Evolutionary conservation across 176 grass and related monocot genomes (phyloP).

Genomic region (Cenchrus purpureus): DNA sequence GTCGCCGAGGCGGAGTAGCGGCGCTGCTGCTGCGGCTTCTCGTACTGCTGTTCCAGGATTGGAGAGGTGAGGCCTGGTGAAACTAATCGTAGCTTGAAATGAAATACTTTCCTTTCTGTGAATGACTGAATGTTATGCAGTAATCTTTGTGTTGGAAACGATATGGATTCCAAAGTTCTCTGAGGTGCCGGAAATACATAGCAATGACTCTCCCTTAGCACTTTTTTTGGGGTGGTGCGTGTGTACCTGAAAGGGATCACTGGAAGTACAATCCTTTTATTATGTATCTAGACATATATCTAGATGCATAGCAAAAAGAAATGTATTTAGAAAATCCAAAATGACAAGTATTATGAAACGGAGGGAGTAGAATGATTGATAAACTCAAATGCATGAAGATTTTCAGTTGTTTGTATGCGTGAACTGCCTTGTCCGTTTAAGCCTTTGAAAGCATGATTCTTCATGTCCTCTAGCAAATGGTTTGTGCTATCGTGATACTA

Average conservation of each 20-base stretch:
- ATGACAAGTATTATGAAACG: too few species aligned
- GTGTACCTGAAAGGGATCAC: neutral
- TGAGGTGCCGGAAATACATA: neutral
- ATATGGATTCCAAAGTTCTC: neutral
- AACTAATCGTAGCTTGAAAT: neutral
- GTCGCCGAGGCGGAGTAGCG: constrained; percentile 49
- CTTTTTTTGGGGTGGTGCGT: neutral
- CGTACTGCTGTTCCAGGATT: constrained; percentile 32
- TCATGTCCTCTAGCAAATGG: neutral
- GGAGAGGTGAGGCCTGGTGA: constrained; percentile 47
- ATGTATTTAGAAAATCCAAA: too few species aligned
- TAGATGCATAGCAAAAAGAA: too few species aligned
- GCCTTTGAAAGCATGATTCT: neutral
- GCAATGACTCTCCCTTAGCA: neutral
- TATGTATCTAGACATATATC: too few species aligned
- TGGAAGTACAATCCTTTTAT: neutral
- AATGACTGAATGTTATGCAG: neutral
- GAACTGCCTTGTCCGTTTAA: neutral
- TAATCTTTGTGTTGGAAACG: neutral
- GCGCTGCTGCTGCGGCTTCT: neutral
- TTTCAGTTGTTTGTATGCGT: neutral
- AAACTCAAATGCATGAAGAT: neutral
- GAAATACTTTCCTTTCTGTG: neutral
- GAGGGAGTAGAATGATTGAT: neutral
- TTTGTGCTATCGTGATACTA: neutral